Percentiles rank a stretch among this genome's conserved stretches.
Evolutionary conservation across 768 basidiomycete species (phyloP).

Genomic region (Cyclocybe aegerita): DNA sequence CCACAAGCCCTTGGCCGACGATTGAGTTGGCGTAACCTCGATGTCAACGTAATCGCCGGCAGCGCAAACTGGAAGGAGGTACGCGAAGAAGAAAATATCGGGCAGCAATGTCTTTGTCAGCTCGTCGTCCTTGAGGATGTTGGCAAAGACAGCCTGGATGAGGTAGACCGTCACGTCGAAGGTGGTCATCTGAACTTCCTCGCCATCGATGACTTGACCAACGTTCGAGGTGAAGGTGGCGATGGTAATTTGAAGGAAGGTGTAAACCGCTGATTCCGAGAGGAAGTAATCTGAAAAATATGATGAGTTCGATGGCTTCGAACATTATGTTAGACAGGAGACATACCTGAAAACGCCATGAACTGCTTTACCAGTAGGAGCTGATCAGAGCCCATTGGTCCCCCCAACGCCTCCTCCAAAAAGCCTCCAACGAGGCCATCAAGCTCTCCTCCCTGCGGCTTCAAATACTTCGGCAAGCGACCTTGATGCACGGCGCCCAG

Average conservation of each 20-base stretch:
- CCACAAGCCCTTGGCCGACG: slow-evolving; percentile 35
- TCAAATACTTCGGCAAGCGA: slow-evolving; percentile 44
- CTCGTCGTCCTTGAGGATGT: slow-evolving; percentile 8
- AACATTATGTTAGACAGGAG: not conserved
- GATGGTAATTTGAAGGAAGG: slow-evolving; percentile 30
- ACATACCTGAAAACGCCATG: slow-evolving; percentile 42
- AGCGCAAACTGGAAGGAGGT: slow-evolving; percentile 41
- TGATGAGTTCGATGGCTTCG: not conserved
- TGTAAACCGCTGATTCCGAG: slow-evolving; percentile 30
- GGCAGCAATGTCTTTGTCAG: slow-evolving; percentile 25
- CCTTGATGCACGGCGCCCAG: slow-evolving; percentile 39
- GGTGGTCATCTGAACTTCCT: slow-evolving; percentile 16
- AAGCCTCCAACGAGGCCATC: slow-evolving; percentile 41
- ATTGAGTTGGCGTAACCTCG: slow-evolving; percentile 19
- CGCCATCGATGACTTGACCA: slow-evolving; percentile 28
- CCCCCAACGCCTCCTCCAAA: slow-evolving; percentile 36
- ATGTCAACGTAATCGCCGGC: slow-evolving; percentile 14
- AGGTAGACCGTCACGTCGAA: slow-evolving; percentile 32
- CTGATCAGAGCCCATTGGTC: slow-evolving; percentile 20
- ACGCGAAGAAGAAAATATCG: slow-evolving; percentile 46
- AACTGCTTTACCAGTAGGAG: slow-evolving; percentile 36
- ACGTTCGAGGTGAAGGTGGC: slow-evolving; percentile 35
- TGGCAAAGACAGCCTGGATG: slow-evolving; percentile 26
- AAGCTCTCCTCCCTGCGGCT: slow-evolving; percentile 41
- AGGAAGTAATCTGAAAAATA: slow-evolving; percentile 30